A percentile compares a stretch with the other conserved stretches of the same genome.
These are phyloP conservation scores for Ceratobasidium sp. DNA, from an alignment of 1,284 basidiomycete species.

Conservation along the genomic window DNA sequence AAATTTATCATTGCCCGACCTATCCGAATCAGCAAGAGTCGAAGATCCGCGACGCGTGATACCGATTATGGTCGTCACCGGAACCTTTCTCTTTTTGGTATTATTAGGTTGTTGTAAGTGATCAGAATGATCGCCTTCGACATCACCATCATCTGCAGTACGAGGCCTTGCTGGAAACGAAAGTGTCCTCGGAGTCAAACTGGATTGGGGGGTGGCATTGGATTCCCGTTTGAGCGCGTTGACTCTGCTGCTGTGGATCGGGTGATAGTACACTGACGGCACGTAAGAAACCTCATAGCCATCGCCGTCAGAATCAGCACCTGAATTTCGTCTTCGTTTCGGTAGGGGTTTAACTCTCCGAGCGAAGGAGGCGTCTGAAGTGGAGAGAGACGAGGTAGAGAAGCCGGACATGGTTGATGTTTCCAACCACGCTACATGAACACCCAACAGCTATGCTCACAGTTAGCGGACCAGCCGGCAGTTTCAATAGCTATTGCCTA, in stretches of 20 bases:
- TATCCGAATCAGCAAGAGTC: not conserved
- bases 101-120: conserved; percentile 77
- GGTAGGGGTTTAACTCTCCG: conserved; percentile 69
- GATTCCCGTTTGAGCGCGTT: conserved; percentile 12
- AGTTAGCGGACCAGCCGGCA: not conserved
- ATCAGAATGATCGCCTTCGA: conserved; percentile 66
- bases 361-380: conserved; percentile 52
- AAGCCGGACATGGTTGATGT: conserved; percentile 16
- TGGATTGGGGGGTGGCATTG: conserved; percentile 10
- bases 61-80: conserved; percentile 50
- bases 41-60: not conserved
- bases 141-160: conserved; percentile 56
- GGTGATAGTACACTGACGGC: conserved; percentile 1
- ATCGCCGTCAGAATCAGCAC: conserved; percentile 18
- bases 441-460: not conserved
- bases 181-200: conserved; percentile 1
- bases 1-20: not conserved
- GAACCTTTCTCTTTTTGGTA: conserved; percentile 84
- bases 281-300: not conserved
- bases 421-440: not conserved
- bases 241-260: conserved; percentile 32
- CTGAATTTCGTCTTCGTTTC: conserved; percentile 67
- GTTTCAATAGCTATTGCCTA: not conserved
- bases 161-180: conserved; percentile 45
- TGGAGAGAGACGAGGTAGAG: conserved; percentile 30